Percentiles rank a stretch among this genome's conserved stretches.
Evolutionary conservation across 1,139 yeast genomes (phyloP).

Genomic region (Candida sojae): DNA sequence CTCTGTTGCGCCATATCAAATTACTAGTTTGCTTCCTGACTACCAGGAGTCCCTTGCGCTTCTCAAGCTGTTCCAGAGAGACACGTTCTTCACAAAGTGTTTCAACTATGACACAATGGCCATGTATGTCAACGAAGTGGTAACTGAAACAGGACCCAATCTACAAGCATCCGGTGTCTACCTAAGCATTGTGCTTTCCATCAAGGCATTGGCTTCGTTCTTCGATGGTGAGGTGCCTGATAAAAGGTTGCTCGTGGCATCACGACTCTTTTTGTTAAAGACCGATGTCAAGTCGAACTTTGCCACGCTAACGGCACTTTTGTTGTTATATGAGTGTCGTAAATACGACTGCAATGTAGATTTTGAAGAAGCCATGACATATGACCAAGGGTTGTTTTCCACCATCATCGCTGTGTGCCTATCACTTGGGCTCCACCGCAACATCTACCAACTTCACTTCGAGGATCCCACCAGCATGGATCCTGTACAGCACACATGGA

Average conservation of each 20-base stretch:
- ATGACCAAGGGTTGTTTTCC: constrained; percentile 4
- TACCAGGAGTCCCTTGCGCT: background rate
- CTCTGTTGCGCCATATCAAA: background rate
- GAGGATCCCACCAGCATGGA: background rate
- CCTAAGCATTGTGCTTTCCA: background rate
- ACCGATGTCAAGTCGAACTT: background rate
- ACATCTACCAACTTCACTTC: background rate
- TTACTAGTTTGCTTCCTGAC: background rate
- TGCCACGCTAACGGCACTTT: background rate
- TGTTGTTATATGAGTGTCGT: constrained; percentile 3
- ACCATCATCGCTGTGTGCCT: background rate
- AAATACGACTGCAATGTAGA: constrained; percentile 5
- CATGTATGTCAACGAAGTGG: background rate
- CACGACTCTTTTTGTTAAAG: background rate
- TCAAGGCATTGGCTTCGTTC: background rate
- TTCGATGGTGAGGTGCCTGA: background rate
- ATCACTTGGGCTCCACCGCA: constrained; percentile 1
- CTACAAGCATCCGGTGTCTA: background rate
- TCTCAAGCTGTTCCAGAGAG: background rate
- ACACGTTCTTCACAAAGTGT: background rate
- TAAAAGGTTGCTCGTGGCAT: background rate
- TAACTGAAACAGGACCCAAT: background rate
- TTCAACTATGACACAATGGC: background rate
- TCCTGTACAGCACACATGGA: constrained; percentile 1
- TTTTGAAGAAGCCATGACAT: constrained; percentile 3